Base-by-base conservation (phyloP, 179 eudicot species). In the Corrigiola litoralis region DNA sequence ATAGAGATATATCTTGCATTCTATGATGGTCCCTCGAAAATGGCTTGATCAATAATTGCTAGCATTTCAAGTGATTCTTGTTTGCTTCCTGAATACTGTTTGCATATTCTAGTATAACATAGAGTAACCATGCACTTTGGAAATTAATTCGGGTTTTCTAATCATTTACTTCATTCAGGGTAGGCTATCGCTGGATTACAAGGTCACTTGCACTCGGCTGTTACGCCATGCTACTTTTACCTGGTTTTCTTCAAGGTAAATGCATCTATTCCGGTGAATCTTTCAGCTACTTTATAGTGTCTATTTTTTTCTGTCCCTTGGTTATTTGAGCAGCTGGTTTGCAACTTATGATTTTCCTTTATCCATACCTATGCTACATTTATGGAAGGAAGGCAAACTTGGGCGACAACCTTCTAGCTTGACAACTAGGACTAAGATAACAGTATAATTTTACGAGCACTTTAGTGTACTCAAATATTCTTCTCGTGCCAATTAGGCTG, bases 201-300 rank as follows among this genome's bases (percentile, higher is more conserved):
- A 77, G 84, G 61, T 67, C 87, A 55, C 82, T 91, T 60, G 88
- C 90, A 56, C 88, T 95, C 57, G 73, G 81, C 59, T 88, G 81
- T 73, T 92, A 95, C 73, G 75, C 89, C 37, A 60, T 95, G 73
- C 81, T 95, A 69, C 87, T 95, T 47, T 50, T 85, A 61, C 97
- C 97, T 25, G 97, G 97, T 58, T 83, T 95, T 68, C 61, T 92
- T 56, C 96, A 82, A 87, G 99, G 99, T 90, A 40, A 36, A 58
- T 34, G 59, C 45, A 20, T 24, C 28, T n/a, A 42, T 63, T 54
- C 23, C 17, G 17, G 16, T 34, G n/a, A n/a, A n/a, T n/a, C 23
- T 25, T 33, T 32, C 40, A 23, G 2, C 38, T 7, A 27, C 9
- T 18, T 32, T 34, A 25, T 34, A 42, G 45, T 18, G 24, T 58